Evolutionary conservation across 2,329 filamentous ascomycete species (phyloP).

Genomic region (Cytospora leucostoma): DNA sequence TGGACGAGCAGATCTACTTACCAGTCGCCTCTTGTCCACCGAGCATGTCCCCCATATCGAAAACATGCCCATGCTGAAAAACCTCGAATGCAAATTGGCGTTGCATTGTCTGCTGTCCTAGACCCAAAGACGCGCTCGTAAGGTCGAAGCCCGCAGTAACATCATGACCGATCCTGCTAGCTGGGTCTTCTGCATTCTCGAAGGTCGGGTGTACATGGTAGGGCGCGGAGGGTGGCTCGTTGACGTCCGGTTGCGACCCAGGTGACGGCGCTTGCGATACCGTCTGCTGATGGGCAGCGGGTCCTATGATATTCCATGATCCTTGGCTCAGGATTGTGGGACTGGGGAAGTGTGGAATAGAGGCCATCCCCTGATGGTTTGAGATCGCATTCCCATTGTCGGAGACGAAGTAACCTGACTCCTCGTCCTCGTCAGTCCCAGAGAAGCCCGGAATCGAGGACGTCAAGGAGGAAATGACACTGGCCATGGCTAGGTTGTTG

Average conservation of each 20-base stretch:
- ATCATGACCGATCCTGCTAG: not conserved
- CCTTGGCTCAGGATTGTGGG: constrained; percentile 54
- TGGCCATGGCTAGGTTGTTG: constrained; percentile 33
- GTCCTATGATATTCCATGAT: constrained; percentile 51
- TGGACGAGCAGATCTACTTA: not conserved
- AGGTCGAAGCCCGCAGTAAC: constrained; percentile 12
- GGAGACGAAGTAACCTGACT: constrained; percentile 30
- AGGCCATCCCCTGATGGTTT: constrained; percentile 4
- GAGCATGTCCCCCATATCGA: not conserved
- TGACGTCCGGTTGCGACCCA: constrained; percentile 45
- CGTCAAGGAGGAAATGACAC: constrained; percentile 37
- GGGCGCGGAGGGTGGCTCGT: constrained; percentile 7
- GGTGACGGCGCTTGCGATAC: constrained; percentile 21
- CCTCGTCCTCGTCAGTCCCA: constrained; percentile 34
- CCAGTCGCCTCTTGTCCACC: not conserved
- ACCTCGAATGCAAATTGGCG: constrained; percentile 16
- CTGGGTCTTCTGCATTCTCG: not conserved
- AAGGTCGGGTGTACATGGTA: constrained; percentile 2
- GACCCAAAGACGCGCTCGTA: constrained; percentile 3
- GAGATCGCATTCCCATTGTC: constrained; percentile 34
- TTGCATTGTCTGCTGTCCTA: constrained; percentile 14
- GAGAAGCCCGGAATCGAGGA: constrained; percentile 29
- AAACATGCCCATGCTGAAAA: constrained; percentile 15
- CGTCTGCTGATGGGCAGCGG: constrained; percentile 35
- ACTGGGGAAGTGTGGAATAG: constrained; percentile 46